A percentile compares a stretch with the other conserved stretches of the same genome.
phyloP scores from a whole-genome alignment of 345 rosid species.

The Punica granatum region DNA sequence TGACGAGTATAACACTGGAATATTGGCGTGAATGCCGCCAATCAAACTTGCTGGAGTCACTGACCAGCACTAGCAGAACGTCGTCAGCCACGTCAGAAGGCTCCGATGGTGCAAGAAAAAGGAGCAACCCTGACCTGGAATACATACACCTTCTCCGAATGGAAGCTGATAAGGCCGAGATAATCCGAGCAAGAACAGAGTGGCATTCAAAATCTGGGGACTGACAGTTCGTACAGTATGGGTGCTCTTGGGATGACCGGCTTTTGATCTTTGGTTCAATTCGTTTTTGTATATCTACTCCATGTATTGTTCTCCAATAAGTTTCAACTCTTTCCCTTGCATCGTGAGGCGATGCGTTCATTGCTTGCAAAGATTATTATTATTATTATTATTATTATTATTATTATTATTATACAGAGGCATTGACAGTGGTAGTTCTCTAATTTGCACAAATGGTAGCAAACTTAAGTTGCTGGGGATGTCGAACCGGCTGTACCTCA shows the following conservation, averaged over 20 bases:
- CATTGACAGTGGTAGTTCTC: too few relatives aligned
- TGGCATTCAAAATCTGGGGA: constrained; percentile 42
- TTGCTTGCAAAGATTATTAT: too few relatives aligned
- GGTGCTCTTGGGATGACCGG: too few relatives aligned
- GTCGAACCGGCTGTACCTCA: too few relatives aligned
- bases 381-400: too few relatives aligned
- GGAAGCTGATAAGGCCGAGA: constrained; percentile 48
- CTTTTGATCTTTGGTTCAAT: neutral
- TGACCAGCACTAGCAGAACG: constrained; percentile 36
- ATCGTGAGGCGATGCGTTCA: too few relatives aligned
- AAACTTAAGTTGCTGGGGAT: too few relatives aligned
- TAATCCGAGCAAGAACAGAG: constrained; percentile 43
- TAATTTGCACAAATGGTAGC: too few relatives aligned
- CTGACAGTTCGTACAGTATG: too few relatives aligned
- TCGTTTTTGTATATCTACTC: neutral
- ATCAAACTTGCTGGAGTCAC: constrained; percentile 45
- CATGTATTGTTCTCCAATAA: too few relatives aligned
- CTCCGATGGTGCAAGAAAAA: constrained; percentile 8
- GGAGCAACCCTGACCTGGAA: constrained; percentile 28
- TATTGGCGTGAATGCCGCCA: constrained; percentile 56
- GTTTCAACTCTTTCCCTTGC: too few relatives aligned
- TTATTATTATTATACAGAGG: too few relatives aligned
- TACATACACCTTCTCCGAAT: constrained; percentile 41
- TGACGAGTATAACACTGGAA: constrained; percentile 46
- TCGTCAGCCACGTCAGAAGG: constrained; percentile 16